Evolutionary conservation across 2,329 filamentous ascomycete species (phyloP).

Genomic region (Penicillium polonicum): DNA sequence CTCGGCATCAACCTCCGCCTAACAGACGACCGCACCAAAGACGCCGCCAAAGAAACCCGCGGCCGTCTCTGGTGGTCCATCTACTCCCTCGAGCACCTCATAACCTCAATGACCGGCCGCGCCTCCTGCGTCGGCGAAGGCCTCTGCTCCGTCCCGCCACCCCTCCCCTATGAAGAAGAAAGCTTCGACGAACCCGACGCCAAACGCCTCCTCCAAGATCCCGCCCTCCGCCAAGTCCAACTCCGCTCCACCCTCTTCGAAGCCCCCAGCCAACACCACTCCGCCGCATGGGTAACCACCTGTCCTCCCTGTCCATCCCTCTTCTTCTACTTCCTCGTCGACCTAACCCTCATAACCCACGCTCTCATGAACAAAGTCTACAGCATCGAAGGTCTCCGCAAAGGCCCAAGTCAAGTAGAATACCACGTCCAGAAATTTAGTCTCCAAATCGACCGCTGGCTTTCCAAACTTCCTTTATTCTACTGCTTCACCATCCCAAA

Average conservation of each 20-base stretch:
- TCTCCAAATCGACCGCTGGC: conserved; percentile 36
- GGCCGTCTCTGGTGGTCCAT: conserved; percentile 47
- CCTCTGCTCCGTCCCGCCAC: conserved; percentile 40
- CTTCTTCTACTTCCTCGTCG: conserved; percentile 40
- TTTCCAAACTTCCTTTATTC: conserved; percentile 30
- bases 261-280: conserved; percentile 7
- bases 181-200: conserved; percentile 29
- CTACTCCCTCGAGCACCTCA: conserved; percentile 41
- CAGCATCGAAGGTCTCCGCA: conserved; percentile 38
- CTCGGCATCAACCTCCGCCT: conserved; percentile 45
- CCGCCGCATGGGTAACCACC: conserved; percentile 20
- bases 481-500: conserved; percentile 37
- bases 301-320: conserved; percentile 34
- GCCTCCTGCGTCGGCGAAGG: conserved; percentile 40
- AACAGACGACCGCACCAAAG: conserved; percentile 35
- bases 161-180: conserved; percentile 41
- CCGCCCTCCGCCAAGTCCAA: conserved; percentile 15
- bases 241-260: conserved; percentile 34
- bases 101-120: conserved; percentile 45
- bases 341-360: conserved; percentile 39
- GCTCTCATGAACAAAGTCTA: conserved; percentile 40
- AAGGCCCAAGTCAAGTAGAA: conserved; percentile 33
- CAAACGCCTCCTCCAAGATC: conserved; percentile 27
- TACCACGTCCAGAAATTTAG: conserved; percentile 34
- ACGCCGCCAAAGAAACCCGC: conserved; percentile 42